A percentile compares a stretch with the other conserved stretches of the same genome.
These are phyloP conservation scores for Combretum micranthum DNA, from an alignment of 345 rosid species.

Conservation along the genomic window DNA sequence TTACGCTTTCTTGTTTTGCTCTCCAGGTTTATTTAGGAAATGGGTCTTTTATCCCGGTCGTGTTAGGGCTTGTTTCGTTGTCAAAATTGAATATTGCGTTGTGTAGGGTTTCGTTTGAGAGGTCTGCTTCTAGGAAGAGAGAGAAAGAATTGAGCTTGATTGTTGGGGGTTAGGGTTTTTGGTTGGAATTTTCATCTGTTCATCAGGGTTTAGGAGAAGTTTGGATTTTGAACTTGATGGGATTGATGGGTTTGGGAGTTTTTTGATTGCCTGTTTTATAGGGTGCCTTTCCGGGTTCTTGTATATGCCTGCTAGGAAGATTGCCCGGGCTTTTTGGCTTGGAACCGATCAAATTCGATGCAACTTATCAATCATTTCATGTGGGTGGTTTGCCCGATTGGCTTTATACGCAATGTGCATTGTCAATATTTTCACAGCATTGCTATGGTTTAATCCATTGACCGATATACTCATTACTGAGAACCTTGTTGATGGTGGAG, in stretches of 20 bases:
- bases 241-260: conserved; percentile 42
- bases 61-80: conserved; percentile 39
- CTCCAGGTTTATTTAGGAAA: conserved; percentile 39
- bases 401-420: conserved; percentile 44
- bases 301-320: conserved; percentile 71
- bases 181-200: conserved; percentile 42
- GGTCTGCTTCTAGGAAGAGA: conserved; percentile 77
- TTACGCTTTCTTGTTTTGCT: conserved; percentile 42
- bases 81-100: conserved; percentile 42
- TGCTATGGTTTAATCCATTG: conserved; percentile 85
- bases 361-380: conserved; percentile 52
- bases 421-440: conserved; percentile 39
- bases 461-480: conserved; percentile 40
- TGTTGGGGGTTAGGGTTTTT: conserved; percentile 55
- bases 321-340: conserved; percentile 80
- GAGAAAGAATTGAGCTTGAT: conserved; percentile 59
- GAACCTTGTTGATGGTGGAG: conserved; percentile 14
- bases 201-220: conserved; percentile 31
- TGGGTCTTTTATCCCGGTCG: conserved; percentile 52
- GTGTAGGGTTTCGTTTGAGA: conserved; percentile 56
- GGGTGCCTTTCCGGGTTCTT: conserved; percentile 55
- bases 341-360: conserved; percentile 84
- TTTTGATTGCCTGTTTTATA: conserved; percentile 42
- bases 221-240: conserved; percentile 60
- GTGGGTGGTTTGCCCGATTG: conserved; percentile 77